A percentile compares a stretch with the other conserved stretches of the same genome.
phyloP scores from a whole-genome alignment of 2,329 filamentous ascomycete species.

The Pseudogymnoascus destructans region DNA sequence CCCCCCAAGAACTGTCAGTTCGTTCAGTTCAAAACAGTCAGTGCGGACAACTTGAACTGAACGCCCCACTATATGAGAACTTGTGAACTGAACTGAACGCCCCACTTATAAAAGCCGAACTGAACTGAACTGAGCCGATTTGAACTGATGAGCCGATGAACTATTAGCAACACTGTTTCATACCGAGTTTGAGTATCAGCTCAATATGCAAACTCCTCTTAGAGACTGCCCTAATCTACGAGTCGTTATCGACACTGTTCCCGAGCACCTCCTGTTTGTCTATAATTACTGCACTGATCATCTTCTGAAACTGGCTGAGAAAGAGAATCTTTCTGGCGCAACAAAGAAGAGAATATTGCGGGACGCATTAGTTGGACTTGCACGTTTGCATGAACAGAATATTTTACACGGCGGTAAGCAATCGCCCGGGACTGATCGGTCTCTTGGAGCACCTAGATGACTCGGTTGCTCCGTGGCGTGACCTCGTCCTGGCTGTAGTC shows the following conservation, averaged over 20 bases:
- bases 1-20: too few species aligned
- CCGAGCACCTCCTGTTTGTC: conserved; percentile 33
- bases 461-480: background rate
- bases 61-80: too few species aligned
- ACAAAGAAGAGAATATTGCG: conserved; percentile 32
- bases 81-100: too few species aligned
- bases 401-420: conserved; percentile 28
- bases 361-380: conserved; percentile 30
- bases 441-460: conserved; percentile 31
- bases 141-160: too few species aligned
- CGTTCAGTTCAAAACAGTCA: too few species aligned
- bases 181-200: background rate
- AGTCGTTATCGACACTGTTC: conserved; percentile 31
- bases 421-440: conserved; percentile 27
- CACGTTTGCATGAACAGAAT: conserved; percentile 27
- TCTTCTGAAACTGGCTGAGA: conserved; percentile 32
- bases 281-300: conserved; percentile 33
- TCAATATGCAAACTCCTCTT: background rate
- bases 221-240: conserved; percentile 26
- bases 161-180: too few species aligned
- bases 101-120: too few species aligned
- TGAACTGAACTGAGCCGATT: too few species aligned
- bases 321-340: conserved; percentile 26
- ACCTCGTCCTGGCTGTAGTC: background rate
- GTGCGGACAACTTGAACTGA: too few species aligned